These are phyloP conservation scores for Zymoseptoria ardabiliae DNA, from an alignment of 2,329 filamentous ascomycete species.

Conservation along the genomic window DNA sequence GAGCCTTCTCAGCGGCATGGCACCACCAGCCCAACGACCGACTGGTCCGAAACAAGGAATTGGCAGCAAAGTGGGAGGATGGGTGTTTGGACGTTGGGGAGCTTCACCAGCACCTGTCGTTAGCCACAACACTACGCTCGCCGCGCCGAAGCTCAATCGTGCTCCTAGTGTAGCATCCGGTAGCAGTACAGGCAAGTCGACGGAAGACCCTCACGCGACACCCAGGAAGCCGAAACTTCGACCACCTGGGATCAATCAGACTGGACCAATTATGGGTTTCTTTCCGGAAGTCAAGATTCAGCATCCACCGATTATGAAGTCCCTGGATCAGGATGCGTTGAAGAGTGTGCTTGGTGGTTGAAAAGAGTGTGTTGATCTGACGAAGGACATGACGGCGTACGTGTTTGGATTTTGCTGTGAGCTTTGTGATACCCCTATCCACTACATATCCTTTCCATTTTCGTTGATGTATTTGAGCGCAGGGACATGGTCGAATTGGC, in stretches of 20 bases:
- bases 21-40: slow-evolving; percentile 20
- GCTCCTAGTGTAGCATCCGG: slow-evolving; percentile 13
- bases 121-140: slow-evolving; percentile 6
- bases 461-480: slow-evolving; percentile 33
- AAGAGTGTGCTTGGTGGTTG: slow-evolving; percentile 26
- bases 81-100: slow-evolving; percentile 59
- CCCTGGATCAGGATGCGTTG: slow-evolving; percentile 54
- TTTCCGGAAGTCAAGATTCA: slow-evolving; percentile 49
- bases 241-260: slow-evolving; percentile 69
- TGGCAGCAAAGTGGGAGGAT: slow-evolving; percentile 54
- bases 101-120: slow-evolving; percentile 40
- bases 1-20: slow-evolving; percentile 28
- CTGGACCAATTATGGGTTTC: slow-evolving; percentile 66
- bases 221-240: slow-evolving; percentile 39
- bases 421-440: not conserved
- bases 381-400: not conserved
- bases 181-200: slow-evolving; percentile 11
- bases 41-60: slow-evolving; percentile 28
- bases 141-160: slow-evolving; percentile 8
- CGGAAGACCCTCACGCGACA: slow-evolving; percentile 26
- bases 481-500: not conserved
- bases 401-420: not conserved
- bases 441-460: not conserved
- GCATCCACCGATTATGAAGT: slow-evolving; percentile 48
- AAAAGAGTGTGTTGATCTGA: not conserved